phyloP scores from a whole-genome alignment of 139 green algal genomes.

The Pleodorina starrii region DNA sequence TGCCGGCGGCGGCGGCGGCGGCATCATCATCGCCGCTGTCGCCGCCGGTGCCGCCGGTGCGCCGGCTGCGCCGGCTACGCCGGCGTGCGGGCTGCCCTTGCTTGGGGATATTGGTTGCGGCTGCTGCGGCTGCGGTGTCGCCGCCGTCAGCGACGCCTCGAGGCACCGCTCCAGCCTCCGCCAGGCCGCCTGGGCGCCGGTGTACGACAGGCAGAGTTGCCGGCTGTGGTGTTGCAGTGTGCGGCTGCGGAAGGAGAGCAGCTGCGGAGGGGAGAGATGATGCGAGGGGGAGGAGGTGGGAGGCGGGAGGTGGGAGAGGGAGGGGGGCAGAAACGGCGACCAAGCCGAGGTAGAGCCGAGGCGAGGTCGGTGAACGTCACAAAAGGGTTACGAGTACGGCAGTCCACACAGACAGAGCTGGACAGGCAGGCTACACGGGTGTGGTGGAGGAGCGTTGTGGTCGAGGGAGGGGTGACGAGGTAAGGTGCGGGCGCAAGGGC shows the following conservation, averaged over 20 bases:
- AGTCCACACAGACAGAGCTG: not conserved
- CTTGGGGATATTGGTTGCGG: not conserved
- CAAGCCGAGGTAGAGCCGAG: not conserved
- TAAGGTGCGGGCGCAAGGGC: no score
- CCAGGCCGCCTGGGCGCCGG: not conserved
- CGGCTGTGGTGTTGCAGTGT: not conserved
- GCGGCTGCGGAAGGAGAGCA: not conserved
- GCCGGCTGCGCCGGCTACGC: not conserved
- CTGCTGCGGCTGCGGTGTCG: not conserved
- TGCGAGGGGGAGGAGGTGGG: not conserved
- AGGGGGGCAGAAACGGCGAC: not conserved
- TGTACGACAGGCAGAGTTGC: not conserved
- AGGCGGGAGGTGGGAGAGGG: not conserved
- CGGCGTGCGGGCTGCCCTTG: not conserved
- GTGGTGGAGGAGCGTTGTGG: not conserved
- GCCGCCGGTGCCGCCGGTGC: not conserved
- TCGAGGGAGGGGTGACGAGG: no score
- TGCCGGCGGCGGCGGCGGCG: no score
- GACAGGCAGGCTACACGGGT: not conserved
- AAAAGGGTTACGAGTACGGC: not conserved
- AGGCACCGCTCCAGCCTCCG: not conserved
- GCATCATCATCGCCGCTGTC: no score
- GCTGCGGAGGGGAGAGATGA: not conserved
- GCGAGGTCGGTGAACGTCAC: not conserved
- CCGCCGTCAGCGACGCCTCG: not conserved